These are phyloP conservation scores for Apophysomyces trapeziformis DNA, from an alignment of 371 early-diverging fungal species.

Conservation along the genomic window DNA sequence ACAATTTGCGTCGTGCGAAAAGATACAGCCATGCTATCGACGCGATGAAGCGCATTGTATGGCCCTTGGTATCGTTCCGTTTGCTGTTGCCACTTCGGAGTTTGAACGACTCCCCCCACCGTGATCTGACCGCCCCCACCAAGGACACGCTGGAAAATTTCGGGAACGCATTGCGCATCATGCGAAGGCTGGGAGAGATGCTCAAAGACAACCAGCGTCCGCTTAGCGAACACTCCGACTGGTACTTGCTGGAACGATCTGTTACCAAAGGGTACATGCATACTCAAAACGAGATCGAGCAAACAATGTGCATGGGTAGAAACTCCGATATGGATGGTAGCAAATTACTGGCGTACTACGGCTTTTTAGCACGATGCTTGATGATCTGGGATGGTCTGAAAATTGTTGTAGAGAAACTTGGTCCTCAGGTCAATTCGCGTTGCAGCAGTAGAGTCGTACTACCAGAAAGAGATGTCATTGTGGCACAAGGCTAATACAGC, in stretches of 20 bases:
- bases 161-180: slow-evolving; percentile 21
- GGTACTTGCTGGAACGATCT: slow-evolving; percentile 14
- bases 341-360: slow-evolving; percentile 27
- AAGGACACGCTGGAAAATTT: slow-evolving; percentile 20
- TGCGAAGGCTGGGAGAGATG: slow-evolving; percentile 23
- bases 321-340: slow-evolving; percentile 15
- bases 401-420: slow-evolving; percentile 19
- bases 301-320: slow-evolving; percentile 14
- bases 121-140: slow-evolving; percentile 17
- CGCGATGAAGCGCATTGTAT: slow-evolving; percentile 40
- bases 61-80: slow-evolving; percentile 43
- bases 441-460: slow-evolving; percentile 1
- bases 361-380: slow-evolving; percentile 25
- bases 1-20: slow-evolving; percentile 32
- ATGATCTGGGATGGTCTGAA: slow-evolving; percentile 26
- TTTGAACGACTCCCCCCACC: neutral
- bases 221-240: slow-evolving; percentile 21
- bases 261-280: slow-evolving; percentile 15
- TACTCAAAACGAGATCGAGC: slow-evolving; percentile 16
- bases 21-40: slow-evolving; percentile 42
- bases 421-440: slow-evolving; percentile 13
- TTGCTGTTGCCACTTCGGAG: slow-evolving; percentile 28
- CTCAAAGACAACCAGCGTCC: slow-evolving; percentile 19
- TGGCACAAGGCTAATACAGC: neutral
- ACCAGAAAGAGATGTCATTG: neutral